Evolutionary conservation across 2,329 filamentous ascomycete genomes (phyloP), one percentile per base, ranked within the genome.

Genomic region (Aureobasidium sp.): DNA sequence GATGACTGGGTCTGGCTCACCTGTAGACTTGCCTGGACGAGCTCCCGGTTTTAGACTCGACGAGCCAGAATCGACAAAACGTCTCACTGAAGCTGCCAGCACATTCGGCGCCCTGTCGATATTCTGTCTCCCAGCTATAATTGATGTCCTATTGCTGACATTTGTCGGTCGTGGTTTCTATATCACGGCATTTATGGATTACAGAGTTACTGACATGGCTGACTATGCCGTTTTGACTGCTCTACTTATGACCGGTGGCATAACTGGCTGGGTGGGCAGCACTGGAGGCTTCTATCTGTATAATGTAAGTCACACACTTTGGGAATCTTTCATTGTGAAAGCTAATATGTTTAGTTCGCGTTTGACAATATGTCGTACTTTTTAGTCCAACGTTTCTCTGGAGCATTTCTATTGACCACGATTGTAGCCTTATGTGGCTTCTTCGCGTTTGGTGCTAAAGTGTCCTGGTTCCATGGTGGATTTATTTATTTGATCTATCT

Each of bases 211-310:
- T 12, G 22, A 11, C 17, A 63, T 65, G 64, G 64, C 64, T 25
- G 61, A 63, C 27, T 64, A 62, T 39, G 64, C 64, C 12, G 64
- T 65, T 55, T 44, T 65, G 14, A 64, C 62, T 29, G 53, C 64
- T 27, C 74, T 86, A 8, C 71, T 87, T 14, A 73, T 86, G 27
- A 84, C 82, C 8, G 83, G 84, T 44, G 84, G 81, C 6, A 81
- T 86, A 51, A 84, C 83, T 27, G 84, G 83, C 7, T 86, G 83
- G 83, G 84, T 86, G 44, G 82, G 82, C 7, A 84, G 82, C 62
- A 82, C 82, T 31, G 84, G 84, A 1, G 83, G 82, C 36, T 87
- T 85, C 70, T 87, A 87, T 65, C 61, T 64, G 14, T 66, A 62
- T 53, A 66, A 60, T 77, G 58, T 61, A 37, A 53, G 58, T 61